A percentile compares a stretch with the other conserved stretches of the same genome.
Evolutionary conservation across 768 basidiomycete species (phyloP).

Genomic region (Termitomyces sp.): DNA sequence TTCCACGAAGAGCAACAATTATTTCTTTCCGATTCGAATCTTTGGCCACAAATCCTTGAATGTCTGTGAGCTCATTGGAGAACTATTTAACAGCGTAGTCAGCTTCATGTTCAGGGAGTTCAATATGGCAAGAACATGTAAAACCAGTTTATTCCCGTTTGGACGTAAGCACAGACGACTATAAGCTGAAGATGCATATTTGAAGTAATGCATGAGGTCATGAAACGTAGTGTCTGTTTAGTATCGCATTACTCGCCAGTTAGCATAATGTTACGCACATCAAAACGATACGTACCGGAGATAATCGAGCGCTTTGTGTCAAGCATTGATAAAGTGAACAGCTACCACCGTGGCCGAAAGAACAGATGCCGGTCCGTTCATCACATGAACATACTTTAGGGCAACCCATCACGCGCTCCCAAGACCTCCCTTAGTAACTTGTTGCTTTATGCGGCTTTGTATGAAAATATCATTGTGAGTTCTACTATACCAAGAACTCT

Average conservation of each 20-base stretch:
- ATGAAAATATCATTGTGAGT: no score
- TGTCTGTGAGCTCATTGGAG: conserved; percentile 32
- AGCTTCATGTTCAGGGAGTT: background rate
- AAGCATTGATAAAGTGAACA: background rate
- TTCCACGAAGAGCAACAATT: conserved; percentile 44
- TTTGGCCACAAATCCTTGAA: conserved; percentile 45
- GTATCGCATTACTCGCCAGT: background rate
- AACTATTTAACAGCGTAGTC: conserved; percentile 23
- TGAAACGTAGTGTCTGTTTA: conserved; percentile 30
- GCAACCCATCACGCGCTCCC: no score
- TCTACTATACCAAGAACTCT: no score
- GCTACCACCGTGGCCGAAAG: no score
- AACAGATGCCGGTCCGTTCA: no score
- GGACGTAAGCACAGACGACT: conserved; percentile 38
- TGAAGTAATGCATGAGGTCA: conserved; percentile 46
- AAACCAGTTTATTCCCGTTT: conserved; percentile 40
- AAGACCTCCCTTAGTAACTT: no score
- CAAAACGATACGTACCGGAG: background rate
- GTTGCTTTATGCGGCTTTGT: no score
- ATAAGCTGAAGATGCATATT: conserved; percentile 51
- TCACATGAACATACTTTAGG: no score
- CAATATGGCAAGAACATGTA: conserved; percentile 12
- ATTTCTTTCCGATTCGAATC: conserved; percentile 40
- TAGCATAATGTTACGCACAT: background rate
- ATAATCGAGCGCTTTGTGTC: background rate